phyloP scores from a whole-genome alignment of 495 filamentous ascomycete species.

The Talaromyces proteolyticus region DNA sequence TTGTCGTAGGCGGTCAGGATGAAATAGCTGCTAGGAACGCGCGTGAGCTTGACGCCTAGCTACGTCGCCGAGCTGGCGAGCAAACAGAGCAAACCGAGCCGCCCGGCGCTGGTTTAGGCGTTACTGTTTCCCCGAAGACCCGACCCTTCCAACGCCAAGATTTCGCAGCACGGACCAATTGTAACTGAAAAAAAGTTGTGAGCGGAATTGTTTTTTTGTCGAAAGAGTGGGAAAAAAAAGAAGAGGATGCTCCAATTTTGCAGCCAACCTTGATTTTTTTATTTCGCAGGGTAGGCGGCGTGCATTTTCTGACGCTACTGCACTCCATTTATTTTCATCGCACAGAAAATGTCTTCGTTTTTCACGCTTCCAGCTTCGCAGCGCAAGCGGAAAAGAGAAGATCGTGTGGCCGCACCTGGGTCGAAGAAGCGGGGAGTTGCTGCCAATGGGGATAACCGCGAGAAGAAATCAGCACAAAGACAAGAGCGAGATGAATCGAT shows the following conservation, averaged over 20 bases:
- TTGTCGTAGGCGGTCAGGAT: background rate
- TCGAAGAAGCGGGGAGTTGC: slow-evolving; percentile 51
- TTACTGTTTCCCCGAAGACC: slow-evolving; percentile 7
- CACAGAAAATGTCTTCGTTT: slow-evolving; percentile 67
- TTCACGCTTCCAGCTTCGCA: slow-evolving; percentile 72
- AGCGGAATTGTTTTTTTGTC: background rate
- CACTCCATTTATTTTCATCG: background rate
- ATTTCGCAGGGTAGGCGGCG: background rate
- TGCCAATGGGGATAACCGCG: slow-evolving; percentile 24
- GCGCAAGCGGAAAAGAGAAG: slow-evolving; percentile 71
- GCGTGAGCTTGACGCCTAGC: slow-evolving; percentile 3
- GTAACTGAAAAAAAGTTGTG: slow-evolving; percentile 6
- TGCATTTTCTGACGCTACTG: background rate
- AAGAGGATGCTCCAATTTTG: background rate
- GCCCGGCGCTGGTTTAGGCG: slow-evolving; percentile 8
- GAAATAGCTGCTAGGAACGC: too few relatives aligned
- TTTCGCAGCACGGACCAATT: slow-evolving; percentile 9
- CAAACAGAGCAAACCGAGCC: slow-evolving; percentile 1
- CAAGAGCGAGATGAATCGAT: slow-evolving; percentile 63
- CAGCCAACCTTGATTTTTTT: background rate
- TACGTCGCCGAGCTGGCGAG: background rate
- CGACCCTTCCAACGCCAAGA: slow-evolving; percentile 1
- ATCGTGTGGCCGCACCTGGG: slow-evolving; percentile 40
- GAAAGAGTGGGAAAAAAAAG: background rate
- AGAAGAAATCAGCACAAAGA: slow-evolving; percentile 18